phyloP scores from a whole-genome alignment of 2,329 filamentous ascomycete species.

The Colletotrichum truncatum region DNA sequence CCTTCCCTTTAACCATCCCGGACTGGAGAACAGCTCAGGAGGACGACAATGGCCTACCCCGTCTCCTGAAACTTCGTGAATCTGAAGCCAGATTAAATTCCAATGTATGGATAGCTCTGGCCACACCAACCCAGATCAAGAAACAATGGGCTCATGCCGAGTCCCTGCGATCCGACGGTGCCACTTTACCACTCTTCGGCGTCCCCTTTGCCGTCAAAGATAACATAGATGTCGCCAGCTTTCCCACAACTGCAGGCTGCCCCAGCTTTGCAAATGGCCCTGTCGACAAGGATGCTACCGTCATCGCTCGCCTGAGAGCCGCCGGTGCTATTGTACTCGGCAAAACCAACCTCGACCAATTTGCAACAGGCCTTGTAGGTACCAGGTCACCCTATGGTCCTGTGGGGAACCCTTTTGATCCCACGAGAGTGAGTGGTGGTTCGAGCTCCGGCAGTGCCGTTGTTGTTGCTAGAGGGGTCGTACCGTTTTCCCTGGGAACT shows the following conservation, averaged over 20 bases:
- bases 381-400: slow-evolving; percentile 68
- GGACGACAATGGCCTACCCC: slow-evolving; percentile 35
- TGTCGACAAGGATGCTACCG: slow-evolving; percentile 52
- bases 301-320: slow-evolving; percentile 58
- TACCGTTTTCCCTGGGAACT: slow-evolving; percentile 65
- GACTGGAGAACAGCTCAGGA: slow-evolving; percentile 38
- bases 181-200: slow-evolving; percentile 61
- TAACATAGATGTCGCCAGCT: slow-evolving; percentile 60
- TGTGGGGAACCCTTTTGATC: slow-evolving; percentile 60
- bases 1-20: slow-evolving; percentile 30
- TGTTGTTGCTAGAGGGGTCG: slow-evolving; percentile 60
- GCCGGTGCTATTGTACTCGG: slow-evolving; percentile 67
- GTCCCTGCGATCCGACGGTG: slow-evolving; percentile 48
- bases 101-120: slow-evolving; percentile 43
- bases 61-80: slow-evolving; percentile 37
- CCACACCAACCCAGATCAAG: slow-evolving; percentile 37
- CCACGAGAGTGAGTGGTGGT: slow-evolving; percentile 52
- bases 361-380: slow-evolving; percentile 70
- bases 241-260: slow-evolving; percentile 63
- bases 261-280: slow-evolving; percentile 56
- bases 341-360: slow-evolving; percentile 69
- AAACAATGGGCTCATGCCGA: slow-evolving; percentile 46
- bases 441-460: slow-evolving; percentile 68
- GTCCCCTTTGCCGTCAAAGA: slow-evolving; percentile 68
- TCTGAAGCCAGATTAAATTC: slow-evolving; percentile 35